Percentiles rank a stretch among this genome's conserved stretches.
Conservation (phyloP, 164 flowering plant species). For the Platanus orientalis region DNA sequence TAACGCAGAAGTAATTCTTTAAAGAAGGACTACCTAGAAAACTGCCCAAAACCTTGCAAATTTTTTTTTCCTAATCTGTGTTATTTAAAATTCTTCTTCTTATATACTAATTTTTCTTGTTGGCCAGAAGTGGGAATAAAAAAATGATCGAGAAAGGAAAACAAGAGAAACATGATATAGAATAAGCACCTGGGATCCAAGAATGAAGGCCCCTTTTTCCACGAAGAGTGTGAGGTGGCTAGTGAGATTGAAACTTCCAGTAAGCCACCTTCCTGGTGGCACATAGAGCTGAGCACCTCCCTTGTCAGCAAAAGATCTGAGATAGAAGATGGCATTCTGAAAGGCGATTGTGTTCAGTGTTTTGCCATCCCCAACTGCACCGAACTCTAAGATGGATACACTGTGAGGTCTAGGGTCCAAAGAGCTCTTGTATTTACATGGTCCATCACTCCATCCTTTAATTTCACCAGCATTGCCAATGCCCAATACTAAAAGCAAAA, state of each 20-base stretch:
- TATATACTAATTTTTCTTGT: neutral
- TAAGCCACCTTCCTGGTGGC: slow-evolving; percentile 89
- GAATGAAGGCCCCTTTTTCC: slow-evolving; percentile 74
- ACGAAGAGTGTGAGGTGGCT: slow-evolving; percentile 93
- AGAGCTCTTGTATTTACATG: slow-evolving; percentile 37
- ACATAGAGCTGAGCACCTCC: slow-evolving; percentile 97
- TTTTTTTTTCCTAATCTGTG: no score
- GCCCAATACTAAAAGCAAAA: slow-evolving; percentile 54
- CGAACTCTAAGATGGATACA: slow-evolving; percentile 88
- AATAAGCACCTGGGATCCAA: slow-evolving; percentile 74
- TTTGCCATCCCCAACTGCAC: slow-evolving; percentile 96
- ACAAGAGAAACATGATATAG: neutral
- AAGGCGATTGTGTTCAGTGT: slow-evolving; percentile 86
- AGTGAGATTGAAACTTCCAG: slow-evolving; percentile 88
- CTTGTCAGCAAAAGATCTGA: slow-evolving; percentile 86
- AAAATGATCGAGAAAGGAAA: neutral
- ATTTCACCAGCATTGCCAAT: slow-evolving; percentile 29
- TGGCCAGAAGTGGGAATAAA: no score
- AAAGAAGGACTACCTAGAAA: no score
- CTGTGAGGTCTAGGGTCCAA: slow-evolving; percentile 82
- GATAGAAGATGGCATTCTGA: slow-evolving; percentile 91
- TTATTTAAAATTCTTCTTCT: neutral
- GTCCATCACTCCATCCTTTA: slow-evolving; percentile 27
- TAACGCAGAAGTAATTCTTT: no score
- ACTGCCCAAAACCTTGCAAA: no score